Percentiles rank a stretch among this genome's conserved stretches.
Evolutionary conservation across 805 yeast species (phyloP).

Genomic region (Candida sakaeoensis): DNA sequence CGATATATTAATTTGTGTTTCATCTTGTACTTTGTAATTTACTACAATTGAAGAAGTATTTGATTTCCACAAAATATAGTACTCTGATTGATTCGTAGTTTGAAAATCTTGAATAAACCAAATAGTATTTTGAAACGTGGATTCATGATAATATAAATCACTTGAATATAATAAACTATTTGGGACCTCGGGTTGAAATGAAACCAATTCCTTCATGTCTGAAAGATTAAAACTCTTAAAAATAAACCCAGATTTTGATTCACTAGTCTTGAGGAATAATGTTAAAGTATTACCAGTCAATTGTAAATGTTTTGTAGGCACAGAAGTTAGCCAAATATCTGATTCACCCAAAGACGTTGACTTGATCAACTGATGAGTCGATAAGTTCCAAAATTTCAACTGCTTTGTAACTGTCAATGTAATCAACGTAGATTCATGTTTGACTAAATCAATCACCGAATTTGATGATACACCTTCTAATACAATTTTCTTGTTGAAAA

Average conservation of each 20-base stretch:
- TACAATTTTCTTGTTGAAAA: conserved; percentile 19
- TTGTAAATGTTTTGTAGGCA: conserved; percentile 30
- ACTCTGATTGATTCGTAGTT: conserved; percentile 13
- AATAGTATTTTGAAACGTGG: conserved; percentile 21
- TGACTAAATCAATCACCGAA: conserved; percentile 40
- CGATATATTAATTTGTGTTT: conserved; percentile 16
- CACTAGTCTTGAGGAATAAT: conserved; percentile 12
- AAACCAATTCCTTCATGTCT: neutral
- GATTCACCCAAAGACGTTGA: conserved; percentile 14
- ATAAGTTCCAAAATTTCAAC: conserved; percentile 59
- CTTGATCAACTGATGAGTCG: conserved; percentile 23
- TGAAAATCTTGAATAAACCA: conserved; percentile 48
- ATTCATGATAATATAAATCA: neutral
- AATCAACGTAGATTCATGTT: conserved; percentile 28
- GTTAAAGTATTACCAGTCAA: conserved; percentile 11
- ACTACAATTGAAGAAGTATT: conserved; percentile 51
- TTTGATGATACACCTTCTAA: conserved; percentile 37
- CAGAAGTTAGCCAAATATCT: conserved; percentile 23
- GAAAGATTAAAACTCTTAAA: conserved; percentile 18
- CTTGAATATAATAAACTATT: conserved; percentile 2
- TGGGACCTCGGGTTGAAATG: conserved; percentile 18
- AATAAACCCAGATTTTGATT: conserved; percentile 16
- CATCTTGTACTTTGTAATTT: conserved; percentile 15
- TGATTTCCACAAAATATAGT: conserved; percentile 57
- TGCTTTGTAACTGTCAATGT: conserved; percentile 54